These are phyloP conservation scores for Lizonia empirigonia DNA, from an alignment of 2,329 filamentous ascomycete genomes.

Conservation along the genomic window DNA sequence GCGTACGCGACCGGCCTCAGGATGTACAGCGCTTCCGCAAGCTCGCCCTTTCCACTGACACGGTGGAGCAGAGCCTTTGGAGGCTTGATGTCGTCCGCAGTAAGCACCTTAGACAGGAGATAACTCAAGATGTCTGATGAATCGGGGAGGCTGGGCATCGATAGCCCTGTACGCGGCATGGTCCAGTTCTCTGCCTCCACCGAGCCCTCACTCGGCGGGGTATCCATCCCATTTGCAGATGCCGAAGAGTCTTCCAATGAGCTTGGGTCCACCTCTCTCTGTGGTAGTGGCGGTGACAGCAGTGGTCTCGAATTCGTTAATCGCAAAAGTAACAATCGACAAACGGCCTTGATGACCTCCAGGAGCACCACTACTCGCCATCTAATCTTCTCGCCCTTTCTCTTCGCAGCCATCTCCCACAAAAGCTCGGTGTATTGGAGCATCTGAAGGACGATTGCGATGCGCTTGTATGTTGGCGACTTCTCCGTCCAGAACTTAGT, in stretches of 20 bases:
- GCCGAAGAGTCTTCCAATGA: constrained; percentile 58
- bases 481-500: constrained; percentile 67
- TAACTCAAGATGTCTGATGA: constrained; percentile 84
- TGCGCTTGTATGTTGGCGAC: constrained; percentile 74
- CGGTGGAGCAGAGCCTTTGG: constrained; percentile 84
- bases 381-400: constrained; percentile 76
- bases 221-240: constrained; percentile 55
- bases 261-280: constrained; percentile 77
- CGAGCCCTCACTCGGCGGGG: constrained; percentile 47
- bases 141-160: constrained; percentile 80
- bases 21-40: constrained; percentile 91
- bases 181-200: constrained; percentile 66
- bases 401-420: constrained; percentile 96
- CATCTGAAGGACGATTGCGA: constrained; percentile 83
- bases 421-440: constrained; percentile 93
- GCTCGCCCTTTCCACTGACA: constrained; percentile 72
- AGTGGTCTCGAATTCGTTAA: constrained; percentile 83
- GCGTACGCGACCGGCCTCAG: constrained; percentile 87
- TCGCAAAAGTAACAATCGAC: constrained; percentile 77
- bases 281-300: constrained; percentile 81
- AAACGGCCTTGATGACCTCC: constrained; percentile 85
- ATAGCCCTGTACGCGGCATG: constrained; percentile 93
- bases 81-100: constrained; percentile 95
- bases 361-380: constrained; percentile 88
- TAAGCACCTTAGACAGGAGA: constrained; percentile 86